Conservation (phyloP, 2,329 filamentous ascomycete genomes). For the Fusarium coffeatum region DNA sequence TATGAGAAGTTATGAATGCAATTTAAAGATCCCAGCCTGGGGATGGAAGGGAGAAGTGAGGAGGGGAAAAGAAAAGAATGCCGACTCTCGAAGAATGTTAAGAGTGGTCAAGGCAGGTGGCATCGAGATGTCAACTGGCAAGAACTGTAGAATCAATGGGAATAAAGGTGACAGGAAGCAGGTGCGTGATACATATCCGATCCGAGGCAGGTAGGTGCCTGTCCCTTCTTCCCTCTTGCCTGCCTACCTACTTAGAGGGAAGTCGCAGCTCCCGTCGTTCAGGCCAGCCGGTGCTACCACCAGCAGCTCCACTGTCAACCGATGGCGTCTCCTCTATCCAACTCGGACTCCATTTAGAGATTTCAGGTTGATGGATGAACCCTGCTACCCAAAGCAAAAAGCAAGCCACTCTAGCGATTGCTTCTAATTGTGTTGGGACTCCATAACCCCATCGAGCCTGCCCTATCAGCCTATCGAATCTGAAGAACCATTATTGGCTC, state of each 20-base stretch:
- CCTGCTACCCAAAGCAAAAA: conserved; percentile 39
- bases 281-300: conserved; percentile 17
- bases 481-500: conserved; percentile 34
- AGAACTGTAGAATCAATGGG: neutral
- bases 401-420: conserved; percentile 39
- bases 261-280: conserved; percentile 12
- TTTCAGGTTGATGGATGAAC: conserved; percentile 33
- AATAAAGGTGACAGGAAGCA: neutral
- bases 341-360: conserved; percentile 14
- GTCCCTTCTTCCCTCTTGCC: neutral
- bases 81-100: conserved; percentile 4
- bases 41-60: conserved; percentile 7
- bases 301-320: conserved; percentile 30
- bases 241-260: neutral
- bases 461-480: conserved; percentile 17
- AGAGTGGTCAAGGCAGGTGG: conserved; percentile 16
- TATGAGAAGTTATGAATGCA: conserved; percentile 20
- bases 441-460: conserved; percentile 13
- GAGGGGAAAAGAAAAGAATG: conserved; percentile 5
- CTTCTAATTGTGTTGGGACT: conserved; percentile 31
- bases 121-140: conserved; percentile 12
- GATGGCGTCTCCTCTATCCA: conserved; percentile 30
- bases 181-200: conserved; percentile 7
- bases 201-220: conserved; percentile 6
- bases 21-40: conserved; percentile 29